Conservation (phyloP, 768 basidiomycete species). For the Lactarius vividus region DNA sequence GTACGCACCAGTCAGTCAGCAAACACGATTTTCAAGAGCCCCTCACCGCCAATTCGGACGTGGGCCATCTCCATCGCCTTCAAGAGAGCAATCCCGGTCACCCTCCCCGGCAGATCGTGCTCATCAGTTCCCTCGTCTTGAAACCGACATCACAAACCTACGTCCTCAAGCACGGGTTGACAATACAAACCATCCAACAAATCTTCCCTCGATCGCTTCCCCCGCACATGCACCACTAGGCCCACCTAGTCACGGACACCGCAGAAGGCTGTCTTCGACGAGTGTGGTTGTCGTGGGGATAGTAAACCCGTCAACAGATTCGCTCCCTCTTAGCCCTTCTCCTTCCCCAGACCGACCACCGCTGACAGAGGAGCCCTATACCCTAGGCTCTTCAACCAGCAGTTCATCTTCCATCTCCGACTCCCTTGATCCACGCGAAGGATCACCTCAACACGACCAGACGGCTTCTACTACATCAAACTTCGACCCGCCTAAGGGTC, state of each 20-base stretch:
- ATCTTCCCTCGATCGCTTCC: not conserved
- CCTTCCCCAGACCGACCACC: not conserved
- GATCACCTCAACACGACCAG: too few relatives aligned
- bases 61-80: not conserved
- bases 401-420: not conserved
- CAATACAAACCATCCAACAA: not conserved
- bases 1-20: not conserved
- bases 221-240: not conserved
- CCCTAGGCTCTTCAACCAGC: not conserved
- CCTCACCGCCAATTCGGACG: constrained; percentile 10
- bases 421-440: not conserved
- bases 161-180: not conserved
- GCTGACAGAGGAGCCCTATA: not conserved
- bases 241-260: not conserved
- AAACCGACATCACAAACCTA: not conserved
- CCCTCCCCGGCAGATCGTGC: not conserved
- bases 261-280: constrained; percentile 2
- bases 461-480: not conserved
- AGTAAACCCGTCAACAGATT: constrained; percentile 10
- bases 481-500: not conserved
- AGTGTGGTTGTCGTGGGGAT: not conserved
- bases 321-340: not conserved
- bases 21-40: not conserved
- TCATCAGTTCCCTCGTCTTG: not conserved
- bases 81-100: not conserved